Conservation (phyloP, 805 yeast species). For the Candida bentonensis region DNA sequence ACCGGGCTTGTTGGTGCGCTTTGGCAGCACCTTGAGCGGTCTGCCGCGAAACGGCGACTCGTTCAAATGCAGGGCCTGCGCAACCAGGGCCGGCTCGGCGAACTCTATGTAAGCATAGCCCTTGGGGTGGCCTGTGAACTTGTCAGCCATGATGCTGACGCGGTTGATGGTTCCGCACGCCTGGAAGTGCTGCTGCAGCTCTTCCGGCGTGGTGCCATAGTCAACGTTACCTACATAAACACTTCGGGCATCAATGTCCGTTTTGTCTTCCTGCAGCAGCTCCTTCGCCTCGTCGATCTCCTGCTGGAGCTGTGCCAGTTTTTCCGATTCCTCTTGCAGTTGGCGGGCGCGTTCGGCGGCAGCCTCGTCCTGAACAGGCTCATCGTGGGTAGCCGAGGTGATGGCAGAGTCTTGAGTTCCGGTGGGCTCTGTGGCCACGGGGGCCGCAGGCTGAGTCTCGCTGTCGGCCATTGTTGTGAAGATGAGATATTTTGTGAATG, state of each 20-base stretch:
- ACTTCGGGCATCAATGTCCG: conserved; percentile 62
- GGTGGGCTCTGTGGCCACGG: conserved; percentile 8
- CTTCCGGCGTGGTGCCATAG: conserved; percentile 64
- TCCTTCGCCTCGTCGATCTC: conserved; percentile 30
- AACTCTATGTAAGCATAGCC: conserved; percentile 84
- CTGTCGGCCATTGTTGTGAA: background rate
- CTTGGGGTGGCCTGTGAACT: conserved; percentile 65
- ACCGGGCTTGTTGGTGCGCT: conserved; percentile 75
- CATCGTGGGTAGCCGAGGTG: background rate
- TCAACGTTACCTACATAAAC: conserved; percentile 80
- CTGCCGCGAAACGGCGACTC: conserved; percentile 57
- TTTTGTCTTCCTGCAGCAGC: conserved; percentile 32
- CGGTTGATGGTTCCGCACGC: conserved; percentile 61
- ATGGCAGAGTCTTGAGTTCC: background rate
- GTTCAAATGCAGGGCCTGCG: conserved; percentile 50
- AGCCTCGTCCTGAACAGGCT: background rate
- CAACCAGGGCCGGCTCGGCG: conserved; percentile 48
- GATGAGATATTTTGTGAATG: too few species aligned
- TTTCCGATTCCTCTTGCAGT: conserved; percentile 51
- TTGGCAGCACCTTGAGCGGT: conserved; percentile 56
- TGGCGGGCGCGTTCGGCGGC: conserved; percentile 9
- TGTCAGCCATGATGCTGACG: conserved; percentile 63
- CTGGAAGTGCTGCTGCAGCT: conserved; percentile 60
- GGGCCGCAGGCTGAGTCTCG: background rate
- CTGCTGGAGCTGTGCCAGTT: conserved; percentile 44